These are phyloP conservation scores for Chlorella sp. DNA, from an alignment of 139 green algal species.

Conservation along the genomic window DNA sequence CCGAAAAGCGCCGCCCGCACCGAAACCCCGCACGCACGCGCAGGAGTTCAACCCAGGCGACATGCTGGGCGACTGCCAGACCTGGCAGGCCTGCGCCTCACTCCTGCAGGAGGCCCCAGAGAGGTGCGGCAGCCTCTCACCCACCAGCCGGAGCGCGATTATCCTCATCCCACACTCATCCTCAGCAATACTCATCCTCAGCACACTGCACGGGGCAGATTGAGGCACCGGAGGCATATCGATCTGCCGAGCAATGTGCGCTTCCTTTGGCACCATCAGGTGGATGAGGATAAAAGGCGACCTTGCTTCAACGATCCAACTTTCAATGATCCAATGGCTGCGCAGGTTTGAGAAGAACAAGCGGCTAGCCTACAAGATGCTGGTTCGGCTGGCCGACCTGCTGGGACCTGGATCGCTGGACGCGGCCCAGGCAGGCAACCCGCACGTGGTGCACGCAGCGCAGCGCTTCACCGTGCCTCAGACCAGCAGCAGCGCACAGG, in stretches of 20 bases:
- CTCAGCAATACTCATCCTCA: neutral
- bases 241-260: no score
- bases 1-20: neutral
- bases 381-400: neutral
- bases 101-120: neutral
- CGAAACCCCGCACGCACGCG: neutral
- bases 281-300: neutral
- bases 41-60: neutral
- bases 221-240: no score
- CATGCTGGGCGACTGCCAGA: neutral
- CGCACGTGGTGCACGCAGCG: no score
- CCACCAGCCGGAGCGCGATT: neutral
- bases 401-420: no score
- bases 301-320: neutral
- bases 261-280: neutral
- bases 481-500: no score
- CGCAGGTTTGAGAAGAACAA: neutral
- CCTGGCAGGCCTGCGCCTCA: neutral
- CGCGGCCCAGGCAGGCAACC: no score
- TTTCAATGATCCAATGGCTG: neutral
- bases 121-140: neutral
- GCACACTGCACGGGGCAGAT: no score
- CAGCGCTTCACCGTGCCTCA: no score
- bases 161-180: no score
- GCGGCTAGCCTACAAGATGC: neutral